Evolutionary conservation across 805 yeast genomes (phyloP), one percentile per base, ranked within the genome.

Genomic region (Teunomyces kruisii): DNA sequence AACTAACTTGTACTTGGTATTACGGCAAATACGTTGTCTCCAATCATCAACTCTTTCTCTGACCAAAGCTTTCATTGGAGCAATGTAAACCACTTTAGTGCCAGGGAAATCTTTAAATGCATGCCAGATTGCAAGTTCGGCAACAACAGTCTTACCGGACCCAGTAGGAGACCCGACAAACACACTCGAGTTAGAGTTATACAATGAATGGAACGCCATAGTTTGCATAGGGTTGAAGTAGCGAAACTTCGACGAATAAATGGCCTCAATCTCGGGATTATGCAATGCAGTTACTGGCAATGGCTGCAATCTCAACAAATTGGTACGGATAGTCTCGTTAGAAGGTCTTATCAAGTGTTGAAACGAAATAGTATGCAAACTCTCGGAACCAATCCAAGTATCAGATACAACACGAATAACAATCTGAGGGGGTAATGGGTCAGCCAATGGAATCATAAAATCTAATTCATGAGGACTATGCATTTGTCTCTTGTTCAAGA

Each of bases 221-320:
- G 98, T 92, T 67, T 94, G 99, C 97, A 94, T 91, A 3, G 99
- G 98, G 61, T 94, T 94, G 76, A 94, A 94, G 65, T 87, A 92
- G 45, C 79, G 79, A 72, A 94, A 94, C 53, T 76, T 81, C 6
- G 62, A 47, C 3, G 74, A 68, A 61, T 94, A 94, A 33, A 91
- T 82, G 4, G 70, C 58, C 59, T 91, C 96, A 37, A 88, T 64
- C 12, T 74, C 70, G 1, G 75, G 66, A 58, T 90, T 75, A 45
- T 89, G 87, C 27, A 92, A 70, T 0, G 97, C 97, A 0, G 84
- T 65, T 0, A 84, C 71, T 0, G 98, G 97, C 27, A 94, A 72
- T 1, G 99, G 99, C 47, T 90, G 90, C 40, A 94, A 64, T 44
- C 84, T 76, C 50, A 91, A 70, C 30, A 95, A 67, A 54, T 84